A percentile compares a stretch with the other conserved stretches of the same genome.
These are phyloP conservation scores for Amanita rimosa DNA, from an alignment of 768 basidiomycete species.

Conservation along the genomic window DNA sequence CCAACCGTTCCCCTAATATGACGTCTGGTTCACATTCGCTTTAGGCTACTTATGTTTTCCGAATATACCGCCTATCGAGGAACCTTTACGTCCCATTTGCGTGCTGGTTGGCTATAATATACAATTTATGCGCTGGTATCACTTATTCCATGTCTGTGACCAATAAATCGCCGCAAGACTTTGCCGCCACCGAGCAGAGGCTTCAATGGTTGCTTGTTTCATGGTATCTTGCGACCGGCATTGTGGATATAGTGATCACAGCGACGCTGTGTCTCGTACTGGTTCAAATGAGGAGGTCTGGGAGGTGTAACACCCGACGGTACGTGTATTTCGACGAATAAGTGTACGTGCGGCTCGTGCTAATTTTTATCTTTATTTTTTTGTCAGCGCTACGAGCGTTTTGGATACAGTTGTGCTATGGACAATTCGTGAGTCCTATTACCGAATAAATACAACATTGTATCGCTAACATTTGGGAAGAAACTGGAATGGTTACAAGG, in stretches of 20 bases:
- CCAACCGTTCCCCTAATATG: not conserved
- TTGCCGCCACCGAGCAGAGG: not conserved
- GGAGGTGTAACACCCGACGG: not conserved
- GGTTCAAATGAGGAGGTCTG: not conserved
- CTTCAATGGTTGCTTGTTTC: not conserved
- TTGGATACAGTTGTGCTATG: not conserved
- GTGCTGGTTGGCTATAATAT: not conserved
- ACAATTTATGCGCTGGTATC: not conserved
- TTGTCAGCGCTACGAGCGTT: not conserved
- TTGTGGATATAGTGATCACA: not conserved
- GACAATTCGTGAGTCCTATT: not conserved
- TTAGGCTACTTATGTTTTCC: not conserved
- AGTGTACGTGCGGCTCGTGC: not conserved
- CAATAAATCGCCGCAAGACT: not conserved
- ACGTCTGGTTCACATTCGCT: not conserved
- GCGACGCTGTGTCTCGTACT: not conserved
- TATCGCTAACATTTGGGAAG: not conserved
- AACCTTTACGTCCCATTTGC: not conserved
- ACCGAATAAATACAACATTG: not conserved
- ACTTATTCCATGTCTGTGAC: not conserved
- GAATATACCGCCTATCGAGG: not conserved
- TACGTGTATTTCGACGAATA: not conserved
- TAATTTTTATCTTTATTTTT: not conserved
- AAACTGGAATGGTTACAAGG: slow-evolving; percentile 4
- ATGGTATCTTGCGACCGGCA: not conserved